Percentiles rank a stretch among this genome's conserved stretches.
These are phyloP conservation scores for Penicillium flavigenum DNA, from an alignment of 495 filamentous ascomycete genomes.

Conservation along the genomic window DNA sequence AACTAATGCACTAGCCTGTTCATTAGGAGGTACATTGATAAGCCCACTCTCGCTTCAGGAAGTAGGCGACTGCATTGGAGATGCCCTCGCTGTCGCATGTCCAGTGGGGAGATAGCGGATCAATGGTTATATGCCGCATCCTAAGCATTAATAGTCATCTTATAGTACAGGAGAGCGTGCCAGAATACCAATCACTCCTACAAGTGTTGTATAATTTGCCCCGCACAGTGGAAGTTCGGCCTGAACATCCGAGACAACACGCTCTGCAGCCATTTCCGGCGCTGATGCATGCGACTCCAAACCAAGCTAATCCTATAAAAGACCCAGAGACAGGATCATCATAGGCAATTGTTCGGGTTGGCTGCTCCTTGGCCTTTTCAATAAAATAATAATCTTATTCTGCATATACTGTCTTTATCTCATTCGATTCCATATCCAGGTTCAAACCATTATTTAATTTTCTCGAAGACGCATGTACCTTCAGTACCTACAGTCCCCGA, in stretches of 20 bases:
- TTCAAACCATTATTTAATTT: not conserved
- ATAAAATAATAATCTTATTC: not conserved
- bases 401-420: not conserved
- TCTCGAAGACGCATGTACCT: slow-evolving; percentile 1
- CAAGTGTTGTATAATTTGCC: not conserved
- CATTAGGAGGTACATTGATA: not conserved
- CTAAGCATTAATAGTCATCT: not conserved
- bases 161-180: not conserved
- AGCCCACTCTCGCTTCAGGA: not conserved
- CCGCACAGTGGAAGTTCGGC: slow-evolving; percentile 10
- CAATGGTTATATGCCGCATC: not conserved
- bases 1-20: not conserved
- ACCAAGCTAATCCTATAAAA: not conserved
- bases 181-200: not conserved
- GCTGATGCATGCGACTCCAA: not conserved
- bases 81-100: not conserved
- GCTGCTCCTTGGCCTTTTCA: not conserved
- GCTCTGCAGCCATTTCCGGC: slow-evolving; percentile 12
- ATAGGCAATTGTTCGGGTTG: not conserved
- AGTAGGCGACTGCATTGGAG: not conserved
- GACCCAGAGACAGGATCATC: not conserved
- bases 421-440: not conserved
- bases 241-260: slow-evolving; percentile 9
- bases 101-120: not conserved
- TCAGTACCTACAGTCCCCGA: slow-evolving; percentile 3